Evolutionary conservation across 2,329 filamentous ascomycete genomes (phyloP), one percentile per base, ranked within the genome.

Genomic region (Juglanconis juglandina): DNA sequence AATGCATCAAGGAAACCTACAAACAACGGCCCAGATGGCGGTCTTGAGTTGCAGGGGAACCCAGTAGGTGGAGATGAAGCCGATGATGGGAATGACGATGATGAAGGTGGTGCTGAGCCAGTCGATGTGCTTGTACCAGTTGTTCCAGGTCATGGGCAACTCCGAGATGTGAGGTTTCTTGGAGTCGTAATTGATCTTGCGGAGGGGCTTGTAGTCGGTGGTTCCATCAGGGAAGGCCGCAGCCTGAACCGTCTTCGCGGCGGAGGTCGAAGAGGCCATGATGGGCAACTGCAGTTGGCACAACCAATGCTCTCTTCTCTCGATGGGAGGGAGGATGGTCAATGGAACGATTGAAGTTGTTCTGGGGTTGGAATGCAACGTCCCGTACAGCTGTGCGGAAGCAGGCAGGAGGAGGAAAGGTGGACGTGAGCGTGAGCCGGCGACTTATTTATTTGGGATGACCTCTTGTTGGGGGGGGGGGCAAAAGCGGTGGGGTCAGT

Each of bases 121-220:
- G 83, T 96, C 92, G 80, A 96, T 84, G 73, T 96, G 92, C 79
- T 93, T 89, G 78, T 92, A 87, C 90, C 91, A 95, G 80, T 96
- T 96, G 70, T 81, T 79, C 76, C 81, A 83, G 62, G 91, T 96
- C 68, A 96, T 88, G 60, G 90, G 89, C 65, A 85, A 85, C 66
- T 96, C 92, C 66, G 91, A 87, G 76, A 96, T 95, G 76, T 96
- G 92, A 70, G 88, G 84, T 79, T 96, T 96, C 80, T 88, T 79
- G 61, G 73, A 48, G 62, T 87, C 83, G 66, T 77, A 75, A 14
- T 46, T 47, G 11, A 52, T 58, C 67, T 75, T 75, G 53, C 80
- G 79, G 51, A 80, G 73, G 62, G 81, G 81, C 68, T 81, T 76
- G 72, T 83, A 82, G 67, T 85, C 82, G 63, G 76, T 79, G 54